Conservation (phyloP, 2,329 filamentous ascomycete genomes). For the Colletotrichum trifolii region DNA sequence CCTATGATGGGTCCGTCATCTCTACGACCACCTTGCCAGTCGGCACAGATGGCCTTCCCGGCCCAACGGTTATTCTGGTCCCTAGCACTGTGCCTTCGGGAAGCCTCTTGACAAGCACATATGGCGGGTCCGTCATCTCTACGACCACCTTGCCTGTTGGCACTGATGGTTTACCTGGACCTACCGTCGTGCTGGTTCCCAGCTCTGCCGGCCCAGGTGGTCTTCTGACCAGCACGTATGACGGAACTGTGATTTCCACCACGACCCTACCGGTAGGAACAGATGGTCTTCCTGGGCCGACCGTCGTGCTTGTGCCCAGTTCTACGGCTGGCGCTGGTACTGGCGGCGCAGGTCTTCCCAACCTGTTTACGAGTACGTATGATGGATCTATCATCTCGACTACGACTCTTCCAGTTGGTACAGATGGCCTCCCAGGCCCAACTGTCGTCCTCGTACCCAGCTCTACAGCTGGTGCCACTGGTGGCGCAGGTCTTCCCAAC, state of each 20-base stretch:
- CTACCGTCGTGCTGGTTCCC: constrained; percentile 5
- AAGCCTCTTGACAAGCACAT: background rate
- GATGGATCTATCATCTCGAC: constrained; percentile 9
- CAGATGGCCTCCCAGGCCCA: constrained; percentile 2
- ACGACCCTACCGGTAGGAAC: no score
- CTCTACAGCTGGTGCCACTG: background rate
- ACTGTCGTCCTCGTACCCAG: constrained; percentile 6
- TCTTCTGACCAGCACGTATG: background rate
- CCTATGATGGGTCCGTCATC: constrained; percentile 7
- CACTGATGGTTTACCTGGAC: background rate
- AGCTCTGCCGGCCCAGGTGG: background rate
- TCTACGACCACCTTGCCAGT: background rate
- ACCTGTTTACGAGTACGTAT: constrained; percentile 10
- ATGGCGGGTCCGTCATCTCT: background rate
- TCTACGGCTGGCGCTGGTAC: background rate
- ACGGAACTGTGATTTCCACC: background rate
- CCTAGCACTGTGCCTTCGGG: background rate
- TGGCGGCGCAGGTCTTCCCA: background rate
- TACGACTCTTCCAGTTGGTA: background rate
- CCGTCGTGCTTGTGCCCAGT: constrained; percentile 9
- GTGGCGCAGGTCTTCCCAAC: background rate
- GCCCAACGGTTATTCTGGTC: constrained; percentile 3
- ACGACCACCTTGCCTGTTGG: background rate
- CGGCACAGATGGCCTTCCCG: constrained; percentile 4
- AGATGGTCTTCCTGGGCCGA: background rate